Base-by-base conservation (phyloP, 495 filamentous ascomycete genomes). In the Cercophora samala region DNA sequence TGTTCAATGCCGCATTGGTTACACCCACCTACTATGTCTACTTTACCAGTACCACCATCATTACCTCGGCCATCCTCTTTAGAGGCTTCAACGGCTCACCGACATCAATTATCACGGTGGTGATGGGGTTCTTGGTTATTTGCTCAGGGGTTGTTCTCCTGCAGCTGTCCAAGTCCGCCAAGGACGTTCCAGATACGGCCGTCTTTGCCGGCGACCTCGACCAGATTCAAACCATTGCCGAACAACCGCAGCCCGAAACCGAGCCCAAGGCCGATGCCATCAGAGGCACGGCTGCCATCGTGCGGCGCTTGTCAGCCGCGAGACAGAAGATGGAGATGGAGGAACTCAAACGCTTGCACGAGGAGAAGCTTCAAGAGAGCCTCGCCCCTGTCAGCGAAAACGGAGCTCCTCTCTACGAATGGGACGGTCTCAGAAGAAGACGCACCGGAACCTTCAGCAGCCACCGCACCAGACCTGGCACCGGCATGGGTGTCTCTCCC, bases 21-120 rank as follows among this genome's bases (percentile, higher is more conserved):
- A 99, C 95, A 0, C 95, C 95, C 0, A 99, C 95, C 4, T 99
- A 99, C 79, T 99, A 99, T 74, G 95, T 99, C 67, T 93, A 92
- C 81, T 99, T 99, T 77, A 99, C 95, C 56, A 95, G 88, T 71
- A 88, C 92, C 18, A 99, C 95, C 4, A 97, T 99, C 69, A 86
- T 98, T 66, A 94, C 92, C 8, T 97, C 93, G 0, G 92, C 93
- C 6, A 87, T 99, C 23, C 82, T 99, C 18, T 99, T 99, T 76
- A 91, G 88, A 66, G 95, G 95, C 4, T 97, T 99, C 85, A 93
- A 97, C 72, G 95, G 93, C 42, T 89, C 91, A 0, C 84, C 86
- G 0, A 86, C 85, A 9, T 84, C 90, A 46, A 99, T 98, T 65
- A 79, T 92, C 19, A 97, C 94, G 3, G 90, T 98, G 15, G 89